Base-by-base conservation (phyloP, 768 basidiomycete genomes). In the Pisolithus orientalis region DNA sequence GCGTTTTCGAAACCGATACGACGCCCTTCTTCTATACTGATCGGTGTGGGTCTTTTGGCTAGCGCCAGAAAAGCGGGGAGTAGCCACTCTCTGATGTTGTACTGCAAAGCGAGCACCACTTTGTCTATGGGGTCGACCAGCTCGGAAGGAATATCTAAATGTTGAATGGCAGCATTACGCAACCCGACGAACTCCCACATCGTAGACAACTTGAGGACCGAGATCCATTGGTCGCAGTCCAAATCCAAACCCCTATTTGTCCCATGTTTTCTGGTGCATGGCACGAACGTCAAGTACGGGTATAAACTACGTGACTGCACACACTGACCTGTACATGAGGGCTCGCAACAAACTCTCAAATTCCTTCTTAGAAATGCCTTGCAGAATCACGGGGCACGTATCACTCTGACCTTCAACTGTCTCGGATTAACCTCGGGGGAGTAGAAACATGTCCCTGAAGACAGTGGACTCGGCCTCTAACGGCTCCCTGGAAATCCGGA, bases 361-460 rank as follows among this genome's bases (percentile, higher is more conserved):
- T 3, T 64, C 63, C 17, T 61, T 45, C 25, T 48, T 54, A 14
- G 52, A 39, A 4, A 61, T 50, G n/a, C 52, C 59, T 10, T 24
- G 31, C 14, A 63, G 48, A 4, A 49, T 43, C 16, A 64, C 55
- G 7, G 63, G 63, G 28, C 53, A 43, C n/a, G 40, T 48, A 13
- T 60, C 59, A 25, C 28, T 44, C 27, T 3, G 17, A 2, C 64
- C 62, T 29, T 65, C 64, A 17, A 21, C 37, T 16, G 42, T 7
- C 2, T 14, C 25, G 9, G 14, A 27, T 6, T 48, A 17, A 28
- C 39, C 43, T 34, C 42, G 31, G 17, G 64, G 64, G 14, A 62
- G 49, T 27, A 47, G 24, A 44, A 61, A 63, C 54, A 64, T 54
- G 44, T 56, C 56, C 21, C 47, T 28, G 31, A 64, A 64, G 31